Percentiles rank a stretch among this genome's conserved stretches.
These are phyloP conservation scores for Ceratobasidium sp. DNA, from an alignment of 1,284 basidiomycete species.

Conservation along the genomic window DNA sequence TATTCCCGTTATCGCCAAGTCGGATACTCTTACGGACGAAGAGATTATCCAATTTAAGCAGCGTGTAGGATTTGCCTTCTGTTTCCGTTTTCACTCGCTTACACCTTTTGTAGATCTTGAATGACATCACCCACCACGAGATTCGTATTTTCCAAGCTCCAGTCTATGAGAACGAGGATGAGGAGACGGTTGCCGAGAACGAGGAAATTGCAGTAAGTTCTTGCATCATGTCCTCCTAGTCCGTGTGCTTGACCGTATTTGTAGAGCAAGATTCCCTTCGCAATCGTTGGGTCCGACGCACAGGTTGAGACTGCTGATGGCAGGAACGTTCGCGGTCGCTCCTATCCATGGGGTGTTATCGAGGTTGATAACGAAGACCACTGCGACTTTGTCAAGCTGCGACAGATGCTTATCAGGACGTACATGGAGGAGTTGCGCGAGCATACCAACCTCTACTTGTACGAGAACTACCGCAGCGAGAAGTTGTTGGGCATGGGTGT, in stretches of 20 bases:
- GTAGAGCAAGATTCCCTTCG: slow-evolving; percentile 93
- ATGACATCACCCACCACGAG: slow-evolving; percentile 90
- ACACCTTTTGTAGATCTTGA: slow-evolving; percentile 70
- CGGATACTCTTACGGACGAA: slow-evolving; percentile 95
- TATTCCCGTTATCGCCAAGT: slow-evolving; percentile 96
- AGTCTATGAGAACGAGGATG: slow-evolving; percentile 95
- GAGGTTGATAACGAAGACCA: slow-evolving; percentile 98
- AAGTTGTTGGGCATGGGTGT: slow-evolving; percentile 96
- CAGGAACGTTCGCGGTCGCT: slow-evolving; percentile 88
- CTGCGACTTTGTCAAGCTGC: slow-evolving; percentile 97
- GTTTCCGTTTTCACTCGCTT: not conserved
- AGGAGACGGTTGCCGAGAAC: slow-evolving; percentile 94
- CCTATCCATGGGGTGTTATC: slow-evolving; percentile 96
- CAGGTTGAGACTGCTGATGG: slow-evolving; percentile 85
- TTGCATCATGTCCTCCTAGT: not conserved
- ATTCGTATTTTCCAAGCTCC: slow-evolving; percentile 97
- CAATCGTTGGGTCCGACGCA: slow-evolving; percentile 91
- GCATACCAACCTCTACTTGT: slow-evolving; percentile 91
- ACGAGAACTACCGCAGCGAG: slow-evolving; percentile 96
- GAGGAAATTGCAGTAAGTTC: slow-evolving; percentile 82
- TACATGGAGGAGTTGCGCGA: slow-evolving; percentile 98
- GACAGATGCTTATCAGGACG: slow-evolving; percentile 97
- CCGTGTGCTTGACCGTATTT: not conserved
- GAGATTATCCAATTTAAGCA: slow-evolving; percentile 93
- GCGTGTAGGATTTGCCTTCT: slow-evolving; percentile 64